These are phyloP conservation scores for Hymenoscyphus fructigenus DNA, from an alignment of 2,329 filamentous ascomycete genomes.

Conservation along the genomic window DNA sequence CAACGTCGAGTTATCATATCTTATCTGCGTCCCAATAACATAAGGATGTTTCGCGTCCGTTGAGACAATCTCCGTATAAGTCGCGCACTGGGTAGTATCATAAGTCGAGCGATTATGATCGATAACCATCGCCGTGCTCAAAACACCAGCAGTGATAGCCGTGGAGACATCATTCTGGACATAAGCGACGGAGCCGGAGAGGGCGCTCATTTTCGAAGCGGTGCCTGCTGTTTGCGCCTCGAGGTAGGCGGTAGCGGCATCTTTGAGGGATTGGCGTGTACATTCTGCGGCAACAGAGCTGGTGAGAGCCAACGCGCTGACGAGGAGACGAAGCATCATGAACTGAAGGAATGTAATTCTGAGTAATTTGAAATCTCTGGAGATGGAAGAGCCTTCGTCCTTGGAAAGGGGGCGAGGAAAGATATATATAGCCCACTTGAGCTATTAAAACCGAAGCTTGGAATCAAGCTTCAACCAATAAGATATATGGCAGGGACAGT, in stretches of 20 bases:
- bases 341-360: background rate
- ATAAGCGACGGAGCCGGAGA: slow-evolving; percentile 12
- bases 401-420: background rate
- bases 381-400: background rate
- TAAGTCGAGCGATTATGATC: slow-evolving; percentile 17
- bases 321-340: slow-evolving; percentile 1
- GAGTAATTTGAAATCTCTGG: background rate
- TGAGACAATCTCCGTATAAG: slow-evolving; percentile 18
- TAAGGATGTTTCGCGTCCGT: slow-evolving; percentile 16
- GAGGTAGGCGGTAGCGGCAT: background rate
- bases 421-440: background rate
- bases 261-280: slow-evolving; percentile 14
- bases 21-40: slow-evolving; percentile 22
- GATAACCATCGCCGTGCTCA: slow-evolving; percentile 14
- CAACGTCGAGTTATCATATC: slow-evolving; percentile 2
- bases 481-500: background rate
- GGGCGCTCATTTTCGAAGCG: background rate
- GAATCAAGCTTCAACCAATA: background rate
- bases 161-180: slow-evolving; percentile 14
- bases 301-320: background rate
- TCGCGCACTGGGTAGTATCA: slow-evolving; percentile 18
- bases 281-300: slow-evolving; percentile 13
- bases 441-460: background rate
- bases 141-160: slow-evolving; percentile 9
- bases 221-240: background rate